A percentile compares a stretch with the other conserved stretches of the same genome.
Evolutionary conservation across 2,329 filamentous ascomycete genomes (phyloP).

Genomic region (Trichoderma oligosporum): DNA sequence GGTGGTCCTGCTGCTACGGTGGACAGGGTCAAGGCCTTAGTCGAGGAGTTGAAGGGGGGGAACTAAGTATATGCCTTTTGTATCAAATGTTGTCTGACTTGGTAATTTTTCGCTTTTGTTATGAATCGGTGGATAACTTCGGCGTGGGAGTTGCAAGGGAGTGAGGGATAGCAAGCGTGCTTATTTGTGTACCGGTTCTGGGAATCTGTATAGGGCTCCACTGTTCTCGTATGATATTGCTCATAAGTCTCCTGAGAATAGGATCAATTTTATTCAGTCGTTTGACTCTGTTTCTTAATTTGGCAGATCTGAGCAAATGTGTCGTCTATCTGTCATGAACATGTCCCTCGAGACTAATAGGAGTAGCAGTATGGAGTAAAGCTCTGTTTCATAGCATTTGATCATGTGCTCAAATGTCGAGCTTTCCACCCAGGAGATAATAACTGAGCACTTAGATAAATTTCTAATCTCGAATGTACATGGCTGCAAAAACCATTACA

Average conservation of each 20-base stretch:
- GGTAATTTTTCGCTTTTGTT: constrained; percentile 3
- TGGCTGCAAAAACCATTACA: no score
- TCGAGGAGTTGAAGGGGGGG: constrained; percentile 43
- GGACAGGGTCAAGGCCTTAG: constrained; percentile 69
- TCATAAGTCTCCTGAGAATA: constrained; percentile 13
- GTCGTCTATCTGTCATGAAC: not conserved
- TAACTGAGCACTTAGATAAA: no score
- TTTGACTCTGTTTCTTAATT: not conserved
- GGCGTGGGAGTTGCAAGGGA: constrained; percentile 19
- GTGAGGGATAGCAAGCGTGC: constrained; percentile 20
- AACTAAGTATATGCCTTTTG: not conserved
- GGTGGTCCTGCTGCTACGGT: constrained; percentile 77
- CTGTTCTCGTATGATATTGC: constrained; percentile 13
- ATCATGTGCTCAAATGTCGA: no score
- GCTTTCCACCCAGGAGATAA: no score
- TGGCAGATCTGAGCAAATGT: not conserved
- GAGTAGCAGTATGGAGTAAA: no score
- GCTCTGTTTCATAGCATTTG: no score
- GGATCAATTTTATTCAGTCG: constrained; percentile 2
- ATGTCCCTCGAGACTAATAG: no score
- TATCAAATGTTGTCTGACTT: not conserved
- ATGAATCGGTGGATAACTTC: not conserved
- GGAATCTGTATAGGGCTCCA: constrained; percentile 17
- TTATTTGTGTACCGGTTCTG: constrained; percentile 16
- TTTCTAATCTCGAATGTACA: no score